Evolutionary conservation across 116 monocot species (phyloP).

Genomic region (Papilionanthe hybrid): DNA sequence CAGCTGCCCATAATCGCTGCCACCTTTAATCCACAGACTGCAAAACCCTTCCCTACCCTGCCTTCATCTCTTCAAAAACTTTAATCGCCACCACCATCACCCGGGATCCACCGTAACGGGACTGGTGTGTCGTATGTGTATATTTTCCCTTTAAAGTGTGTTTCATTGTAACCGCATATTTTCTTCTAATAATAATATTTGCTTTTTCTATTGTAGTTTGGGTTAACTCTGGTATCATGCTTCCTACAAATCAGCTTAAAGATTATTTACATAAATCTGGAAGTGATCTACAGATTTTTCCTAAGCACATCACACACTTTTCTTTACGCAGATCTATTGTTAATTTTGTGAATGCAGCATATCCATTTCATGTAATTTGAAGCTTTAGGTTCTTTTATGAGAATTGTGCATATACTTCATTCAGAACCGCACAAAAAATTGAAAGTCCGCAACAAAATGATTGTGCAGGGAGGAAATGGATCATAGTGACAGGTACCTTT

Average conservation of each 20-base stretch:
- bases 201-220: no score
- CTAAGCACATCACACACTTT: neutral
- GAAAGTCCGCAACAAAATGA: neutral
- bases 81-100: no score
- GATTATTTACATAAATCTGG: constrained; percentile 5
- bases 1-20: no score
- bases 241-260: neutral
- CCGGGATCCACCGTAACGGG: no score
- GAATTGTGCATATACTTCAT: neutral
- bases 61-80: no score
- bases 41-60: no score
- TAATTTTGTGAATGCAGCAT: neutral
- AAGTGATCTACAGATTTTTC: neutral
- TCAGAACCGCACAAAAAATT: neutral
- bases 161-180: no score
- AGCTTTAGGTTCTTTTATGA: neutral
- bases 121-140: no score
- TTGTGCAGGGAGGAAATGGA: neutral
- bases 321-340: neutral
- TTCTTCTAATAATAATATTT: no score
- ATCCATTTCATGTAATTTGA: neutral
- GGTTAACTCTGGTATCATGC: no score
- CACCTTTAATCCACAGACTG: no score
- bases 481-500: constrained; percentile 45
- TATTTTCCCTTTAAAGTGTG: no score